These are phyloP conservation scores for Diaporthe eres DNA, from an alignment of 2,329 filamentous ascomycete genomes.

Conservation along the genomic window DNA sequence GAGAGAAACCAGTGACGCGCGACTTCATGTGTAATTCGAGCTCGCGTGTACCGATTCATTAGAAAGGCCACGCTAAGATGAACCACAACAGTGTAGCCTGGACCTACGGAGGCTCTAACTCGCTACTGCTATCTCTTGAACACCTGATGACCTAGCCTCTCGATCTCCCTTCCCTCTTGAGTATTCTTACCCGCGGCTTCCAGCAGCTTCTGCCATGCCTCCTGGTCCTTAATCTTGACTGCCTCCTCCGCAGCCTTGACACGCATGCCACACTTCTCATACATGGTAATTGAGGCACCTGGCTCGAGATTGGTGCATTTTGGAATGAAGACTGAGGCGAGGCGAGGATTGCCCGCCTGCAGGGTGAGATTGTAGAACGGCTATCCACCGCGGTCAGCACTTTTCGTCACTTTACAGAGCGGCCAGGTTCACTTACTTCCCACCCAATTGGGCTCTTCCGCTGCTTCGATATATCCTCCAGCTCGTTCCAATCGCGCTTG, in stretches of 20 bases:
- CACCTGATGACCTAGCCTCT: slow-evolving; percentile 77
- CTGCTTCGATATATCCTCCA: slow-evolving; percentile 85
- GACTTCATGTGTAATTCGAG: not conserved
- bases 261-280: slow-evolving; percentile 93
- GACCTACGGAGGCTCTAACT: not conserved
- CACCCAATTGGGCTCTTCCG: slow-evolving; percentile 95
- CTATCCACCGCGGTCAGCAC: slow-evolving; percentile 55
- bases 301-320: slow-evolving; percentile 83
- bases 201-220: slow-evolving; percentile 80
- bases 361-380: slow-evolving; percentile 94
- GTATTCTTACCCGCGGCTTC: slow-evolving; percentile 80
- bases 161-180: slow-evolving; percentile 81
- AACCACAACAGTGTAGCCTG: not conserved
- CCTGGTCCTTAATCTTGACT: slow-evolving; percentile 82
- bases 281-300: slow-evolving; percentile 87
- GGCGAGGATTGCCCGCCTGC: slow-evolving; percentile 88
- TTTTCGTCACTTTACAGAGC: not conserved
- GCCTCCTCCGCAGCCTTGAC: slow-evolving; percentile 94
- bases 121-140: slow-evolving; percentile 61
- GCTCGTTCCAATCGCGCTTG: slow-evolving; percentile 90
- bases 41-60: not conserved
- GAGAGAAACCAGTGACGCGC: not conserved
- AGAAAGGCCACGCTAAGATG: not conserved
- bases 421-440: slow-evolving; percentile 75
- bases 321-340: slow-evolving; percentile 86